Percentiles rank a stretch among this genome's conserved stretches.
These are phyloP conservation scores for Hapsidospora chrysogenum DNA, from an alignment of 495 filamentous ascomycete species.

Conservation along the genomic window DNA sequence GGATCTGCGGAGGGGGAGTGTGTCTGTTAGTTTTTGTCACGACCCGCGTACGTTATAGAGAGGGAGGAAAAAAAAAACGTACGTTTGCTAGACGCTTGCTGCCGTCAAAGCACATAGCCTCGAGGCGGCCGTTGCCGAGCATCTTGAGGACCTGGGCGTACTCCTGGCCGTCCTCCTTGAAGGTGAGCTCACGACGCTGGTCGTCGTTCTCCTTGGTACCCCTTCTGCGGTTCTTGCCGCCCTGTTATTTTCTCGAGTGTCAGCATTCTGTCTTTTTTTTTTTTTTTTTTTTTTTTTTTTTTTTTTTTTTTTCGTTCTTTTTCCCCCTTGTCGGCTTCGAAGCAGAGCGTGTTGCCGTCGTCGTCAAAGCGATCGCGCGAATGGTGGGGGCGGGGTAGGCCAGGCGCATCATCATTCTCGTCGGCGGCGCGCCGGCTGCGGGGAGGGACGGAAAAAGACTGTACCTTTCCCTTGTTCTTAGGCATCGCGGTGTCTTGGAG, in stretches of 20 bases:
- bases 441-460: slow-evolving; percentile 14
- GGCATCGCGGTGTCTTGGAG: slow-evolving; percentile 74
- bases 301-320: slow-evolving; percentile 14
- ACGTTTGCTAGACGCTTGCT: slow-evolving; percentile 60
- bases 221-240: slow-evolving; percentile 94
- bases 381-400: neutral
- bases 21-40: neutral
- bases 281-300: neutral
- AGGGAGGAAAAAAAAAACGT: no score
- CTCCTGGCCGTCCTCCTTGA: slow-evolving; percentile 99
- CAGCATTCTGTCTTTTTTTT: slow-evolving; percentile 1
- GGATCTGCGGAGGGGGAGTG: slow-evolving; percentile 26
- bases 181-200: slow-evolving; percentile 60
- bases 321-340: no score
- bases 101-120: slow-evolving; percentile 95
- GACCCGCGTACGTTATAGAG: no score
- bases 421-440: slow-evolving; percentile 8
- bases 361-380: neutral
- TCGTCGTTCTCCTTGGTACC: slow-evolving; percentile 94
- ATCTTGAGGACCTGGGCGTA: slow-evolving; percentile 98
- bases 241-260: slow-evolving; percentile 32
- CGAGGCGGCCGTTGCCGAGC: slow-evolving; percentile 93
- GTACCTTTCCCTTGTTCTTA: slow-evolving; percentile 97
- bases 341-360: no score
- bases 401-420: no score